These are phyloP conservation scores for Carex arenaria DNA, from an alignment of 202 grass and related monocot genomes.

Conservation along the genomic window DNA sequence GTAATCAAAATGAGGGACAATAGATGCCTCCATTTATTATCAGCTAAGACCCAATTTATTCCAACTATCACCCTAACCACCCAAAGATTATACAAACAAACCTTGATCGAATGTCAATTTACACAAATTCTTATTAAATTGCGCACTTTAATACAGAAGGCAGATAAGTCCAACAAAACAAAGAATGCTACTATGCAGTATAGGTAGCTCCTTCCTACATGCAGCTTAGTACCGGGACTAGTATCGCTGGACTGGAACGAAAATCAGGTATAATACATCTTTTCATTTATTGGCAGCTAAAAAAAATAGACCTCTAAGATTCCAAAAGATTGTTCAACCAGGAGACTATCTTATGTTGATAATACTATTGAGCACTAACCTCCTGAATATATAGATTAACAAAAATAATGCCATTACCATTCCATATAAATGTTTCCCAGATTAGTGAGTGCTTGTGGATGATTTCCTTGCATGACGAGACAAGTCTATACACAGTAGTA, in stretches of 20 bases:
- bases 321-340: neutral
- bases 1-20: neutral
- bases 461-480: constrained; percentile 84
- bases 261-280: neutral
- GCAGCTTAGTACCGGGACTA: neutral
- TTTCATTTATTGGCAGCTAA: neutral
- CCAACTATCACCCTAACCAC: neutral
- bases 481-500: constrained; percentile 58
- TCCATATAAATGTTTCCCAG: constrained; percentile 99
- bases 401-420: constrained; percentile 51
- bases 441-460: constrained; percentile 94
- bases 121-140: neutral
- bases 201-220: neutral
- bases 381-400: neutral
- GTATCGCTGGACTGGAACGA: neutral
- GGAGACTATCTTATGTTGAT: neutral
- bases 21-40: neutral
- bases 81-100: neutral
- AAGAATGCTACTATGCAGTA: neutral
- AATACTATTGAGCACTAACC: neutral
- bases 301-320: neutral
- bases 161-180: neutral
- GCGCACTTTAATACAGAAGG: neutral
- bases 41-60: neutral
- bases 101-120: neutral